Evolutionary conservation across 768 basidiomycete genomes (phyloP), one percentile per base, ranked within the genome.

Genomic region (Hemileccinum rubropunctum): DNA sequence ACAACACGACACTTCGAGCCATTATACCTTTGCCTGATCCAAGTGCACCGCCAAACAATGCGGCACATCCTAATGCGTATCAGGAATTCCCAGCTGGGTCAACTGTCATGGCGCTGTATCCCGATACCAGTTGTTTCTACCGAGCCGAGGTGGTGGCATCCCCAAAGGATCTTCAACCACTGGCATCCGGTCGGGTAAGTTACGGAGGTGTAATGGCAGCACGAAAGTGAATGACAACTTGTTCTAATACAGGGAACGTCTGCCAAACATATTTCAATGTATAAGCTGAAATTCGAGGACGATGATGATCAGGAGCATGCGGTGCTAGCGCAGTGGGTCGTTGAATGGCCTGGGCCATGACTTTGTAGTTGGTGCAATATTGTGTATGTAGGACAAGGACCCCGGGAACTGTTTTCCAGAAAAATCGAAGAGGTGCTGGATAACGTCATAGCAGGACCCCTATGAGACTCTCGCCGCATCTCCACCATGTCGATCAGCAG

Each of bases 81-180:
- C 86, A 81, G 39, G 83, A 84, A 55, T 93, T 90, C 63, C 70
- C 78, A 20, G 70, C 78, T 0, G 83, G 88, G 4, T 82, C 85
- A 18, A 86, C 77, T 0, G 91, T 93, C 10, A 80, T 93, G 79
- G 91, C 88, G 2, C 72, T 92, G n/a, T 93, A 91, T 67, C 91
- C 91, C 0, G 91, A 93, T 61, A 93, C 91, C 0, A 92, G 88
- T 58, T 91, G 88, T 64, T 93, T 93, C 73, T 93, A 93, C 61
- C 85, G 87, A 23, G 91, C 91, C 7, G 86, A 90, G 60, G 89
- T 93, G 6, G 75, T 90, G 40, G 76, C 81, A n/a, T 79, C 81
- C 10, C 89, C 88, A 5, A 70, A 59, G 42, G 78, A 77, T 44
- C 60, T 71, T 26, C 69, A 65, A 21, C 64, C 68, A n/a, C n/a